Conservation (phyloP, 768 basidiomycete species). For the Trametes cinnabarina region DNA sequence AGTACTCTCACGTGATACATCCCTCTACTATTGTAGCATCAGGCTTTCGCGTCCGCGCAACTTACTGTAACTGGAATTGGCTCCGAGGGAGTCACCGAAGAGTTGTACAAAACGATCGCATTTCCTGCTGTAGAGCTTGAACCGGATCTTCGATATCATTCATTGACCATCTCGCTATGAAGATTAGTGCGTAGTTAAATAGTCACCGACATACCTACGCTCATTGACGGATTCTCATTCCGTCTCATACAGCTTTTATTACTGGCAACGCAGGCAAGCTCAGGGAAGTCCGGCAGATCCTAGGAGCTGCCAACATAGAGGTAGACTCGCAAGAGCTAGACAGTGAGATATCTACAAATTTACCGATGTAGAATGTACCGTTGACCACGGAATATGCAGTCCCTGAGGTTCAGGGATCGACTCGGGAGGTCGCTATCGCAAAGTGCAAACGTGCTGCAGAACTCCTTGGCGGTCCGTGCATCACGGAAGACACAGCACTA, state of each 20-base stretch:
- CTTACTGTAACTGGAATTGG: background rate
- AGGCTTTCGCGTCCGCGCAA: background rate
- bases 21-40: too few species aligned
- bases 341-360: constrained; percentile 46
- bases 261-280: constrained; percentile 95
- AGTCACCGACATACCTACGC: background rate
- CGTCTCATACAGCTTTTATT: constrained; percentile 74
- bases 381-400: constrained; percentile 46
- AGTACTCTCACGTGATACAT: constrained; percentile 1
- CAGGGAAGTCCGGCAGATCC: constrained; percentile 81
- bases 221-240: too few species aligned
- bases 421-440: constrained; percentile 81
- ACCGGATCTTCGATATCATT: background rate
- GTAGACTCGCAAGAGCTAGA: constrained; percentile 80
- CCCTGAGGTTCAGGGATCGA: constrained; percentile 92
- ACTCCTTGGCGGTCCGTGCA: constrained; percentile 60
- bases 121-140: background rate
- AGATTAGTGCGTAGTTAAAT: background rate
- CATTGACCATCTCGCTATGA: background rate
- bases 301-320: constrained; percentile 67
- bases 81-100: background rate
- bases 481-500: constrained; percentile 93
- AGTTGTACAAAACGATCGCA: too few species aligned
- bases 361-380: background rate
- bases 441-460: constrained; percentile 88